Evolutionary conservation across 495 filamentous ascomycete species (phyloP).

Genomic region (Talaromyces adpressus): DNA sequence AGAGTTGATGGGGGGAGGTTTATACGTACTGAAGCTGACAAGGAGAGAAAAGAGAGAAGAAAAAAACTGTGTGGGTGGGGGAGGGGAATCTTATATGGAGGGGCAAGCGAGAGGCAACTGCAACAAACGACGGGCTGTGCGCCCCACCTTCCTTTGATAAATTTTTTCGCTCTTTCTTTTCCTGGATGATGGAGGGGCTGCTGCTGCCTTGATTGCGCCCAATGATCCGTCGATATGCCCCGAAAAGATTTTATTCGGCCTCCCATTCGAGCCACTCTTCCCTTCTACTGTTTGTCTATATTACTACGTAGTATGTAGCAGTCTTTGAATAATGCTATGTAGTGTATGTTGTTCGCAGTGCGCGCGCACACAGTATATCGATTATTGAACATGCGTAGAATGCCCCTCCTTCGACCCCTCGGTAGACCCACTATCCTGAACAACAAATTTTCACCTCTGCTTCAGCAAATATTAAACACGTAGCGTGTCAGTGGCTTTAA

Average conservation of each 20-base stretch:
- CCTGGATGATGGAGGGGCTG: not conserved
- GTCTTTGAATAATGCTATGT: too few relatives aligned
- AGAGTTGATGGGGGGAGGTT: conserved; percentile 22
- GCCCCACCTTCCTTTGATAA: conserved; percentile 13
- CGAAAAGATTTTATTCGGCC: not conserved
- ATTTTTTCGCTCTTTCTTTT: conserved; percentile 13
- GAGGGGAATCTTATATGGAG: conserved; percentile 48
- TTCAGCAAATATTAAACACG: not conserved
- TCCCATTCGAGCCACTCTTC: not conserved
- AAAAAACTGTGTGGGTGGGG: conserved; percentile 38
- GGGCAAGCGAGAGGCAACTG: conserved; percentile 42
- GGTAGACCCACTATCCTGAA: not conserved
- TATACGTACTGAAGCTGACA: conserved; percentile 47
- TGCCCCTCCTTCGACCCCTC: conserved; percentile 1
- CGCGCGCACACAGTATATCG: not conserved
- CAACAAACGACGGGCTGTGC: conserved; percentile 9
- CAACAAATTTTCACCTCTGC: not conserved
- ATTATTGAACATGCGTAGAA: not conserved
- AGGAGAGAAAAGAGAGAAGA: conserved; percentile 27
- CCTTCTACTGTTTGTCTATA: too few relatives aligned
- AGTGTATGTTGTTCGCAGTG: not conserved
- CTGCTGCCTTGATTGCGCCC: not conserved
- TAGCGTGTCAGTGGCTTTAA: not conserved
- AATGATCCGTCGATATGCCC: not conserved
- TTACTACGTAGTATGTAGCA: too few relatives aligned